These are phyloP conservation scores for Cercospora berteroae DNA, from an alignment of 2,329 filamentous ascomycete species.

Conservation along the genomic window DNA sequence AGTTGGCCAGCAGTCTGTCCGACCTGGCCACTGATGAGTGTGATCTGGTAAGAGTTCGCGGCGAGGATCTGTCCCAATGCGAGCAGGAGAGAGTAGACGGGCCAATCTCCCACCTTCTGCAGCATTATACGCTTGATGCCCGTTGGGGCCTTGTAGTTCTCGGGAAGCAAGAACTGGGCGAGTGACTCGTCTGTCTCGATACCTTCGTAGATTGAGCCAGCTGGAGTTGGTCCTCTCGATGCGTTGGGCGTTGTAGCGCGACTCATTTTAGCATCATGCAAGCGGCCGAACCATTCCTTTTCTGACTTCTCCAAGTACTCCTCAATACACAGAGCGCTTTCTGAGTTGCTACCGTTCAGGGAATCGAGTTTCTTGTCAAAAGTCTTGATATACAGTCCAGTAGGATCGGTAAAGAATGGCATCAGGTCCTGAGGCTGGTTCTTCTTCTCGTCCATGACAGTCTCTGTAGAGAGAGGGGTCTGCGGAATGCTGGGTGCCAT, in stretches of 20 bases:
- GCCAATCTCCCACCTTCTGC: constrained; percentile 62
- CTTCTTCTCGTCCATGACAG: constrained; percentile 60
- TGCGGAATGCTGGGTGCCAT: constrained; percentile 29
- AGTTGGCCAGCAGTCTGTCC: constrained; percentile 59
- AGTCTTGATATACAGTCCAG: constrained; percentile 58
- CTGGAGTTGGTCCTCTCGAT: constrained; percentile 36
- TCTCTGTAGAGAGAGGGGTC: constrained; percentile 52
- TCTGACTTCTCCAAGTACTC: constrained; percentile 63
- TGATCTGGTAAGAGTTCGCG: constrained; percentile 67
- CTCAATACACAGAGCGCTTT: constrained; percentile 61
- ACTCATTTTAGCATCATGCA: constrained; percentile 59
- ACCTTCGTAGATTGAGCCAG: constrained; percentile 44
- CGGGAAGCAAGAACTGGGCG: constrained; percentile 57
- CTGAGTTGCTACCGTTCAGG: constrained; percentile 58
- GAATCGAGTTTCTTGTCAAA: constrained; percentile 59
- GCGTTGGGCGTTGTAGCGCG: constrained; percentile 41
- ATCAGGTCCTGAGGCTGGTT: constrained; percentile 65
- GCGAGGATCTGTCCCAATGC: constrained; percentile 63
- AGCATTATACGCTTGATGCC: constrained; percentile 57
- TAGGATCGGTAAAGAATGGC: constrained; percentile 65
- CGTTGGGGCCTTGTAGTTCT: constrained; percentile 56
- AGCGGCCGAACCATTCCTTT: constrained; percentile 64
- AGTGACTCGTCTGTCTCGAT: constrained; percentile 41
- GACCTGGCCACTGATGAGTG: constrained; percentile 62
- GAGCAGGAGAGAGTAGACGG: constrained; percentile 61